These are phyloP conservation scores for Penicillium verrucosum DNA, from an alignment of 2,329 filamentous ascomycete species.

Conservation along the genomic window DNA sequence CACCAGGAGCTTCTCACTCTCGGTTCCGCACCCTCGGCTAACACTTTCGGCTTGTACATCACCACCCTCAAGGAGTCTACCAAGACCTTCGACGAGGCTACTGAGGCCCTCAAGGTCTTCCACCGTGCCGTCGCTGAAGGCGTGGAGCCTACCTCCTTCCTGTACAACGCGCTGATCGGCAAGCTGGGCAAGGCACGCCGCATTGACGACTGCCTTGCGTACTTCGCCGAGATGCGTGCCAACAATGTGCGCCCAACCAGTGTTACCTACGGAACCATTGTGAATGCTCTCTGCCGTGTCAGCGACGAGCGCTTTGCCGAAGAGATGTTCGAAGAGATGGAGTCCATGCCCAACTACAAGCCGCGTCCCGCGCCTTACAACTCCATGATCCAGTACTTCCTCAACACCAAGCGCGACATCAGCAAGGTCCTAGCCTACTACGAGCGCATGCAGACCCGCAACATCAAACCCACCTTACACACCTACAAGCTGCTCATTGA, in stretches of 20 bases:
- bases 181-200: constrained; percentile 97
- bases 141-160: constrained; percentile 91
- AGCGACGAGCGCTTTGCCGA: constrained; percentile 97
- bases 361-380: constrained; percentile 96
- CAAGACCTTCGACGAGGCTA: constrained; percentile 96
- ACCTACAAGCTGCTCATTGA: constrained; percentile 98
- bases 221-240: constrained; percentile 95
- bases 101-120: constrained; percentile 96
- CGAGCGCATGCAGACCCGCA: constrained; percentile 83
- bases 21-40: constrained; percentile 87
- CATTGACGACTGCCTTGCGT: constrained; percentile 96
- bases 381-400: constrained; percentile 99
- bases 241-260: constrained; percentile 92
- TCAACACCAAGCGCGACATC: constrained; percentile 95
- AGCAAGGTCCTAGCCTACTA: constrained; percentile 92
- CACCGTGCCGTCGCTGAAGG: constrained; percentile 88
- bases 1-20: constrained; percentile 90
- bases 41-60: constrained; percentile 98
- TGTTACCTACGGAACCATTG: constrained; percentile 96
- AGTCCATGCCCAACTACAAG: constrained; percentile 98
- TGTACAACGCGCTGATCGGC: constrained; percentile 97
- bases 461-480: constrained; percentile 87
- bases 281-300: constrained; percentile 94
- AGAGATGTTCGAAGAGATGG: constrained; percentile 98
- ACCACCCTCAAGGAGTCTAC: constrained; percentile 97